Evolutionary conservation across 495 filamentous ascomycete genomes (phyloP).

Genomic region (Chaetomium cochliodes): DNA sequence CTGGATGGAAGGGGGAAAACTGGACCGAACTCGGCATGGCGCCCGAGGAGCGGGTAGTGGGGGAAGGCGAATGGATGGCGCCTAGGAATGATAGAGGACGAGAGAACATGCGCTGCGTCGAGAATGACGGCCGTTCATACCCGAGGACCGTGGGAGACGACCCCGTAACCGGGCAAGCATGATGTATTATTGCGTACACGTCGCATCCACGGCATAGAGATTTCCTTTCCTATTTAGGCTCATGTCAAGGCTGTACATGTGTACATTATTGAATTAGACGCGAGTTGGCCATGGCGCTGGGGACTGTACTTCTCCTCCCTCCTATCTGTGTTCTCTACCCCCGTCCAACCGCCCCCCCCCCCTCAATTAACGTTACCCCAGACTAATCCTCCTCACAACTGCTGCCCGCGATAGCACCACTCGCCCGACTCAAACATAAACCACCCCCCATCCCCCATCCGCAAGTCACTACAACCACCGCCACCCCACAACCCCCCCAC

Average conservation of each 20-base stretch:
- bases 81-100: constrained; percentile 2
- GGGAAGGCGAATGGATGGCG: constrained; percentile 3
- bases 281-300: constrained; percentile 17
- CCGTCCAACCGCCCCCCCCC: background rate
- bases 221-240: constrained; percentile 37
- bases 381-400: too few species aligned
- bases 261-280: constrained; percentile 42
- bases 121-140: constrained; percentile 2
- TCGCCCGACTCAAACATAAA: background rate
- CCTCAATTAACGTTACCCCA: background rate
- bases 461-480: background rate
- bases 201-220: constrained; percentile 40
- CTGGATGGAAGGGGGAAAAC: background rate
- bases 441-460: background rate
- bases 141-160: background rate
- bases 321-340: background rate
- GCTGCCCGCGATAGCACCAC: too few species aligned
- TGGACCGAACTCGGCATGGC: constrained; percentile 13
- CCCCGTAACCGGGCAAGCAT: constrained; percentile 32
- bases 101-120: constrained; percentile 14
- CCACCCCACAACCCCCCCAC: too few species aligned
- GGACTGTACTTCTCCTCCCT: background rate
- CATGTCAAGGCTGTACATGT: constrained; percentile 44
- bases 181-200: constrained; percentile 43
- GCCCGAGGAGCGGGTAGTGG: constrained; percentile 14